Evolutionary conservation across 768 basidiomycete genomes (phyloP).

Genomic region (Podaxis pistillaris): DNA sequence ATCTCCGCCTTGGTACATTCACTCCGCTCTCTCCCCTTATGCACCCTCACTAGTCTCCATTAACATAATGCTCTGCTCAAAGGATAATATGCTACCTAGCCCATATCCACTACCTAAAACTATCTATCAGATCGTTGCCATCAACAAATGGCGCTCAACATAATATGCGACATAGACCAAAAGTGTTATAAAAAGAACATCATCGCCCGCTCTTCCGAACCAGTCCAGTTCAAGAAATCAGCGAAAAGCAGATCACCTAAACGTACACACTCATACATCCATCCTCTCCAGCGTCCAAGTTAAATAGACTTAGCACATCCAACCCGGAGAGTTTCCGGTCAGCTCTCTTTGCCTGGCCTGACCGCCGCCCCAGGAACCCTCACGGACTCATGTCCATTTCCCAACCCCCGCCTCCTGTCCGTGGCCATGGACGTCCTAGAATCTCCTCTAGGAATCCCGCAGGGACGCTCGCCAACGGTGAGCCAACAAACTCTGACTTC

Average conservation of each 20-base stretch:
- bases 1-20: not conserved
- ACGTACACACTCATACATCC: slow-evolving; percentile 7
- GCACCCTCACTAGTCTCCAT: not conserved
- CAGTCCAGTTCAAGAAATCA: slow-evolving; percentile 26
- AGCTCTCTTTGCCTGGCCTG: not conserved
- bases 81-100: slow-evolving; percentile 1
- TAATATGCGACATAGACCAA: slow-evolving; percentile 10
- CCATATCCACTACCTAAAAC: not conserved
- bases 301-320: slow-evolving; percentile 16
- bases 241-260: slow-evolving; percentile 9
- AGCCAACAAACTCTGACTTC: slow-evolving; percentile 49
- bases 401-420: slow-evolving; percentile 32
- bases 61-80: slow-evolving; percentile 1
- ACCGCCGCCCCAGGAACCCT: not conserved
- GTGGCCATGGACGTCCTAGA: slow-evolving; percentile 32
- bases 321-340: not conserved
- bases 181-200: slow-evolving; percentile 12
- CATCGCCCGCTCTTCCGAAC: slow-evolving; percentile 10
- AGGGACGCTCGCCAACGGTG: slow-evolving; percentile 59
- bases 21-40: slow-evolving; percentile 32
- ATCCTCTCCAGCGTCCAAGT: slow-evolving; percentile 14
- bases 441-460: slow-evolving; percentile 67
- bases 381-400: slow-evolving; percentile 28
- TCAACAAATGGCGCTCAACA: slow-evolving; percentile 9
- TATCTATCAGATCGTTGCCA: slow-evolving; percentile 17